Evolutionary conservation across 2,329 filamentous ascomycete species (phyloP).

Genomic region (Colletotrichum limetticola): DNA sequence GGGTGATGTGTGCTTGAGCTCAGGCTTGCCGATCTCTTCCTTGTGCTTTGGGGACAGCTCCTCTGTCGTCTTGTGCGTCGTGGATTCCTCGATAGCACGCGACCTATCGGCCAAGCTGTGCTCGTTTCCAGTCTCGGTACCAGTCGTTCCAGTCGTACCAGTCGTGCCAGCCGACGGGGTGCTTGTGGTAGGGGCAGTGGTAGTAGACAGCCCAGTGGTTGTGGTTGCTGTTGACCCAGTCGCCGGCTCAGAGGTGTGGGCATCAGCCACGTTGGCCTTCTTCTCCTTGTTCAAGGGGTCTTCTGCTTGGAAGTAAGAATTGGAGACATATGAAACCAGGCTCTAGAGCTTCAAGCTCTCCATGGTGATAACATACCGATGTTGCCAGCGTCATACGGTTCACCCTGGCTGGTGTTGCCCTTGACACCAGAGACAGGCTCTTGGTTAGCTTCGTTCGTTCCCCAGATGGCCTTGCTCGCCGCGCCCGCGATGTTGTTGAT

Average conservation of each 20-base stretch:
- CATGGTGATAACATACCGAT: slow-evolving; percentile 54
- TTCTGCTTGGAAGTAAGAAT: slow-evolving; percentile 6
- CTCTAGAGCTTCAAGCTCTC: neutral
- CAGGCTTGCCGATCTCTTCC: slow-evolving; percentile 38
- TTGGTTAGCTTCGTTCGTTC: slow-evolving; percentile 50
- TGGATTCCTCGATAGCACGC: neutral
- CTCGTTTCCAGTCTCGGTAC: neutral
- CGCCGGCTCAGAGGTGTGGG: neutral
- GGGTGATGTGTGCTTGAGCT: slow-evolving; percentile 37
- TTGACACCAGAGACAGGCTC: slow-evolving; percentile 80
- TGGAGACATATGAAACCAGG: no score
- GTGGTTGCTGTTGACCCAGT: neutral
- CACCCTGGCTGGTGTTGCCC: slow-evolving; percentile 73
- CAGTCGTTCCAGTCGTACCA: neutral
- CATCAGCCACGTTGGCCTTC: slow-evolving; percentile 4
- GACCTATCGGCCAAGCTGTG: neutral
- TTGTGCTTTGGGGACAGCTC: neutral
- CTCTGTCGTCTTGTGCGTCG: neutral
- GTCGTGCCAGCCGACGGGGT: neutral
- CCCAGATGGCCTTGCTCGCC: slow-evolving; percentile 56
- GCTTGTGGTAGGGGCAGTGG: neutral
- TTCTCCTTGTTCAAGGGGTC: slow-evolving; percentile 18
- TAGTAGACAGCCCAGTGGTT: neutral
- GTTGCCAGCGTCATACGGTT: slow-evolving; percentile 86
- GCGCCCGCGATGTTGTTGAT: slow-evolving; percentile 64